Base-by-base conservation (phyloP, 2,329 filamentous ascomycete species). In the Nigrospora sphaerica region DNA sequence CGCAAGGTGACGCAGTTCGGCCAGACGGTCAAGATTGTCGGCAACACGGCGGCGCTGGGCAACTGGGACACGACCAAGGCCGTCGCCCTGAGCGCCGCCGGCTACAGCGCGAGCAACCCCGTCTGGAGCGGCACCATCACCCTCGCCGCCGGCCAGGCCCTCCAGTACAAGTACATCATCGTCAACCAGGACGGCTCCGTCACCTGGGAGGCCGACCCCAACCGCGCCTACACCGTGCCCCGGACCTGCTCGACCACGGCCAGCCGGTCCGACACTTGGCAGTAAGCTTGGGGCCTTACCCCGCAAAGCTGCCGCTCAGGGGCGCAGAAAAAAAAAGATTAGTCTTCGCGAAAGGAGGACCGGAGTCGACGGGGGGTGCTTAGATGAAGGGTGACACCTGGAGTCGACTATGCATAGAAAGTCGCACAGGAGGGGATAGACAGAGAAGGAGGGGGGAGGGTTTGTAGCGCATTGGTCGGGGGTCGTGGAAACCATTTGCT, bases 141-240 rank as follows among this genome's bases (percentile, higher is more conserved):
- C 2, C 62, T 89, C 14, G 63, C 70, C 0, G 70, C 78, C 0
- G 83, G 83, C 3, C 69, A 70, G 41, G 65, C 62, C 3, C 68
- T 88, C 38, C 57, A 80, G 66, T 88, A 87, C 62, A 88, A 88
- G 68, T 89, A 80, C 58, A 75, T 88, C 54, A 75, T 78, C 42
- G 73, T 83, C 37, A 70, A 71, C 48, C 57, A 63, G 1, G 73
- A 77, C 54, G 78, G 81, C 0, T 67, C 65, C 0, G 64, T 85
- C 10, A 70, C 64, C 3, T 88, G 85, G 84, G 85, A 89, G 67
- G 69, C 66, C 42, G 83, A 84, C 42, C 71, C 74, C 0, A 75
- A 80, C 58, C 72, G 69, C 39, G 57, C 58, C 16, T 67, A 67
- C 50, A 67, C 63, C 3, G 62, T 69, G 9, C 49, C 63, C 1